Base-by-base conservation (phyloP, 257 asterid species). In the Plantago elongata region DNA sequence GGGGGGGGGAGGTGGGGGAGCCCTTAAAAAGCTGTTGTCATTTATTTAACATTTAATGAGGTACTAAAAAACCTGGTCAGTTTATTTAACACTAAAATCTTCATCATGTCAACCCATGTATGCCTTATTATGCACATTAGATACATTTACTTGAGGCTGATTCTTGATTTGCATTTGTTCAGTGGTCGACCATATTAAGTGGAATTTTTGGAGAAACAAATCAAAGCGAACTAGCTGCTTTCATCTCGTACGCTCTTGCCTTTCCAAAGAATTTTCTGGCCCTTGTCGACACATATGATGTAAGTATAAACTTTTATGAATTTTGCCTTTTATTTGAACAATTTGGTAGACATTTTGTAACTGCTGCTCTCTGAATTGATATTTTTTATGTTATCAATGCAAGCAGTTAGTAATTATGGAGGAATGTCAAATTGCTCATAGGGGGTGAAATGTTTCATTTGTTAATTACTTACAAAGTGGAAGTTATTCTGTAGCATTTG, bases 231-330 rank as follows among this genome's bases (percentile, higher is more conserved):
- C 68, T 90, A 69, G 96, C 94, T 67, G 98, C 95, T 71, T 88
- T 90, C 79, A 73, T 61, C 63, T 90, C 94, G 12, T 90, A 90
- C 78, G 96, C 98, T 43, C 86, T 90, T 65, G 96, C 98, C 63
- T 90, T 90, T 66, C 98, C 98, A n/a, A 76, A 68, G 47, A 74
- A 65, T 68, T 90, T 90, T 73, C 74, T 90, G 84, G 96, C 96
- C 70, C 94, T 91, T 47, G 96, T 86, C 59, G 98, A 91, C 81
- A 90, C 96, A 15, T 91, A 91, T 77, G 98, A 88, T 79, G 95
- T 88, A 84, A 86, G 98, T 69, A 44, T 44, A 59, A 30, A 61
- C n/a, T 65, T 1, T 5, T 52, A 51, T 54, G 14, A 3, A 11
- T 17, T 62, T 22, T 22, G 27, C 27, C 2, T 22, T 22, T 65